Conservation (phyloP, 805 yeast species). For the Starmerella tilneyi region DNA sequence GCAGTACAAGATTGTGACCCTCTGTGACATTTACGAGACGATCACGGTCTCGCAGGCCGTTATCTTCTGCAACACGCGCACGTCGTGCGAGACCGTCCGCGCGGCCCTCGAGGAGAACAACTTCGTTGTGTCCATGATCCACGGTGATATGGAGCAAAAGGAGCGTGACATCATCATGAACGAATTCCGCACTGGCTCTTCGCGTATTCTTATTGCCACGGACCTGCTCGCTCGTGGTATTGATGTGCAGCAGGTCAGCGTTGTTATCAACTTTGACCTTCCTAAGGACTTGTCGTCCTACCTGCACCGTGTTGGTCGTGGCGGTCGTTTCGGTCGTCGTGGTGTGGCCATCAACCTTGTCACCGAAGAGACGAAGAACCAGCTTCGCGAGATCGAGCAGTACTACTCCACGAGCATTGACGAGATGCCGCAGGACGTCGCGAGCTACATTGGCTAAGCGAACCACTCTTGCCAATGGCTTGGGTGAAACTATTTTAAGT, state of each 20-base stretch:
- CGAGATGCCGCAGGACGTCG: slow-evolving; percentile 69
- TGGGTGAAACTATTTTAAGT: slow-evolving; percentile 1
- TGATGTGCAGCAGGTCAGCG: slow-evolving; percentile 93
- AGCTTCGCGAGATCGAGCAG: slow-evolving; percentile 76
- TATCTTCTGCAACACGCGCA: slow-evolving; percentile 91
- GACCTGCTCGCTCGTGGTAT: slow-evolving; percentile 97
- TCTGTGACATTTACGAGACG: slow-evolving; percentile 91
- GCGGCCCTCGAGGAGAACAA: slow-evolving; percentile 62
- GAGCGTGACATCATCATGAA: slow-evolving; percentile 93
- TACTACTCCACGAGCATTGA: slow-evolving; percentile 82
- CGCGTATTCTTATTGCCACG: slow-evolving; percentile 85
- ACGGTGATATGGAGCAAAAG: slow-evolving; percentile 88
- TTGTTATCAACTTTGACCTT: slow-evolving; percentile 87
- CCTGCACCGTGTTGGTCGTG: slow-evolving; percentile 95
- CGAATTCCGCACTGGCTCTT: slow-evolving; percentile 89
- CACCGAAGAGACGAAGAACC: slow-evolving; percentile 64
- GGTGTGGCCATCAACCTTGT: slow-evolving; percentile 95
- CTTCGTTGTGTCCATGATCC: slow-evolving; percentile 90
- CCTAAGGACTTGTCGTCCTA: slow-evolving; percentile 87
- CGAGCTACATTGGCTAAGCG: slow-evolving; percentile 27
- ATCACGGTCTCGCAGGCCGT: slow-evolving; percentile 95
- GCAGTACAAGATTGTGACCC: slow-evolving; percentile 87
- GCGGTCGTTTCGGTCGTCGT: slow-evolving; percentile 97
- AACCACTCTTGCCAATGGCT: background rate
- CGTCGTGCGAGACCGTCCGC: slow-evolving; percentile 84